These are phyloP conservation scores for Helenozyma baotianmanensis DNA, from an alignment of 805 yeast genomes.

Conservation along the genomic window DNA sequence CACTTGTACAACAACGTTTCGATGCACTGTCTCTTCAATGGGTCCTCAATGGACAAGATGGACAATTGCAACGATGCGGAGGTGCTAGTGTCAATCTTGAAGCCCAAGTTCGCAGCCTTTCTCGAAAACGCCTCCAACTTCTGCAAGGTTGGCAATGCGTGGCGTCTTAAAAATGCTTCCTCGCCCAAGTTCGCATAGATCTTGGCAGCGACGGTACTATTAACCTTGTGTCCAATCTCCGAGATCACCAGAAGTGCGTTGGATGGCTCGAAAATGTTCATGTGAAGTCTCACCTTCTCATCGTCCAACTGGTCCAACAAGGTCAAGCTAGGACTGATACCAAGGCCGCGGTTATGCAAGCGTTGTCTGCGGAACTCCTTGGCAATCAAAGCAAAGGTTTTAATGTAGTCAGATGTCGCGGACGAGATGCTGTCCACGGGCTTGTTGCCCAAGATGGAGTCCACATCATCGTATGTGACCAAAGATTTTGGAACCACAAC, in stretches of 20 bases:
- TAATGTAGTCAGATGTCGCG: conserved; percentile 61
- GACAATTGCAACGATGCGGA: conserved; percentile 71
- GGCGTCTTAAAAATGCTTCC: conserved; percentile 79
- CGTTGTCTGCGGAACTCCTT: conserved; percentile 68
- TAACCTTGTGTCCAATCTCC: conserved; percentile 77
- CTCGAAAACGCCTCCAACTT: conserved; percentile 76
- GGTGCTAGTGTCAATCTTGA: conserved; percentile 67
- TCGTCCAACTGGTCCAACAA: conserved; percentile 81
- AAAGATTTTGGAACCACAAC: conserved; percentile 58
- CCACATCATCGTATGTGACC: conserved; percentile 53
- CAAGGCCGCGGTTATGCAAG: conserved; percentile 45
- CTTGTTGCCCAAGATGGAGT: conserved; percentile 39
- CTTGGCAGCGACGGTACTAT: conserved; percentile 79
- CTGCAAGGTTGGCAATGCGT: conserved; percentile 74
- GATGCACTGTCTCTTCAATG: conserved; percentile 61
- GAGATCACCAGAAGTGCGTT: conserved; percentile 55
- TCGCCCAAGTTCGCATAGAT: conserved; percentile 75
- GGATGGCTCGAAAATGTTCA: conserved; percentile 66
- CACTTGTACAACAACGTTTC: conserved; percentile 79
- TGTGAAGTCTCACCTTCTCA: conserved; percentile 65
- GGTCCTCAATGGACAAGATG: conserved; percentile 58
- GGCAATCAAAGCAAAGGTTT: conserved; percentile 60
- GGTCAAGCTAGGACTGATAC: conserved; percentile 51
- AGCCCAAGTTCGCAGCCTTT: conserved; percentile 62
- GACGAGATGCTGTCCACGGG: conserved; percentile 32